phyloP scores from a whole-genome alignment of 148 eudicot species.

The Limonium bicolor region DNA sequence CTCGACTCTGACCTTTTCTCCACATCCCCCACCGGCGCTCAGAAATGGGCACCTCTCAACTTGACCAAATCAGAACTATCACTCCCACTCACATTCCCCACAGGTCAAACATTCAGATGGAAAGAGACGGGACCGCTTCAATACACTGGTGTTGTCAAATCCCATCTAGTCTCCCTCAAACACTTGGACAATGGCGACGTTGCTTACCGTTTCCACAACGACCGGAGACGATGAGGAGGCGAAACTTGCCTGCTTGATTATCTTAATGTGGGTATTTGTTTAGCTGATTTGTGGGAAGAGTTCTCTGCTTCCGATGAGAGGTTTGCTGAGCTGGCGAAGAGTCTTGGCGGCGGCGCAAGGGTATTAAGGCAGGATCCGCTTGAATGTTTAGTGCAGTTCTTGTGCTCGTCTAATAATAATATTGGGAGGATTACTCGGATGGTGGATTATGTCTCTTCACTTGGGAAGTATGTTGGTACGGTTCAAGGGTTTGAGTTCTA shows the following conservation, averaged over 20 bases:
- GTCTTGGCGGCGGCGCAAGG: constrained; percentile 77
- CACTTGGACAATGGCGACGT: constrained; percentile 44
- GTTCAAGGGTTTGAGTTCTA: constrained; percentile 54
- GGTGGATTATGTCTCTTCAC: constrained; percentile 67
- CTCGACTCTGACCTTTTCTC: constrained; percentile 9
- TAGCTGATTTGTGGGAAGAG: constrained; percentile 48
- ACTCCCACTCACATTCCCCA: constrained; percentile 75
- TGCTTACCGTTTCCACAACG: constrained; percentile 31
- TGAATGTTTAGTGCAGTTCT: constrained; percentile 77
- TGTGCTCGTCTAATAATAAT: constrained; percentile 81
- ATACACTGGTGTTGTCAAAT: constrained; percentile 63
- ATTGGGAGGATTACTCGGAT: constrained; percentile 72
- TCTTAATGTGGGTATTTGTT: constrained; percentile 54
- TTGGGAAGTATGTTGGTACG: constrained; percentile 51
- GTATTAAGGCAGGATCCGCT: constrained; percentile 91
- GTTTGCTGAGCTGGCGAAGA: constrained; percentile 44
- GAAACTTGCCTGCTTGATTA: constrained; percentile 47
- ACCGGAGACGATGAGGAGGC: constrained; percentile 14
- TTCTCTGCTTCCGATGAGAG: constrained; percentile 51
- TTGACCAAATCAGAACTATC: constrained; percentile 51
- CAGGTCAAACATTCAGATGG: constrained; percentile 97
- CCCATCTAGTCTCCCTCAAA: constrained; percentile 62
- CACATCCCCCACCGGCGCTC: constrained; percentile 1
- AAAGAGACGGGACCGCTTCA: constrained; percentile 48
- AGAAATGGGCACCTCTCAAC: constrained; percentile 59